Conservation (phyloP, 768 basidiomycete species). For the Mrakia frigida region DNA sequence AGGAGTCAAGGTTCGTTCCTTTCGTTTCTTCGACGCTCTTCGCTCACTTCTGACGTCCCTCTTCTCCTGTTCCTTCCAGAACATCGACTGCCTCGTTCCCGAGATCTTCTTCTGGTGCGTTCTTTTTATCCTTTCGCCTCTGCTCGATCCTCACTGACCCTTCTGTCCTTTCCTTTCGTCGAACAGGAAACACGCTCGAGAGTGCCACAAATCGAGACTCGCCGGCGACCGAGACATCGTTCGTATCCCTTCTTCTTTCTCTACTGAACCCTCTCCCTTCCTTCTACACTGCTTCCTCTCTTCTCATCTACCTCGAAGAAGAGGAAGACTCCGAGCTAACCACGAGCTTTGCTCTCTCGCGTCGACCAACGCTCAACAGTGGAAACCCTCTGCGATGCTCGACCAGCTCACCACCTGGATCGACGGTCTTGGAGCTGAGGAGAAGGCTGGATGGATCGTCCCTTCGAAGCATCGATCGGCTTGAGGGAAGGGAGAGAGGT, state of each 20-base stretch:
- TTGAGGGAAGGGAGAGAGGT: neutral
- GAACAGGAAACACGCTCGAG: conserved; percentile 16
- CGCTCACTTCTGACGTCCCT: neutral
- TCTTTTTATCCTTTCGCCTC: neutral
- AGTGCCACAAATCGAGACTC: conserved; percentile 18
- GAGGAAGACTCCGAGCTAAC: too few relatives aligned
- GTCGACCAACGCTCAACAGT: neutral
- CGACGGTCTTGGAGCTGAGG: conserved; percentile 8
- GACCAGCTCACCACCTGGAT: conserved; percentile 2
- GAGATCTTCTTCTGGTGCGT: conserved; percentile 30
- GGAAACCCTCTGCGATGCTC: conserved; percentile 17
- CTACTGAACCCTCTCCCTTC: neutral
- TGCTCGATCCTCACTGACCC: neutral
- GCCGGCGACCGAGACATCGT: conserved; percentile 26
- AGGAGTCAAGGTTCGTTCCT: conserved; percentile 59
- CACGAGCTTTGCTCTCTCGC: neutral
- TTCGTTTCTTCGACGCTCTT: neutral
- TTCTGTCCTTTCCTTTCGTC: neutral
- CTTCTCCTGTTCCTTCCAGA: neutral
- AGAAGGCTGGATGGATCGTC: conserved; percentile 20
- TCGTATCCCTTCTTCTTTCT: neutral
- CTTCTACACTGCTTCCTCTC: neutral
- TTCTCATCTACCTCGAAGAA: neutral
- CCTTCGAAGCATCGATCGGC: neutral
- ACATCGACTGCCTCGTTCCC: conserved; percentile 12